Base-by-base conservation (phyloP, 805 yeast genomes). In the Cyberlindnera xishuangbannaensis region DNA sequence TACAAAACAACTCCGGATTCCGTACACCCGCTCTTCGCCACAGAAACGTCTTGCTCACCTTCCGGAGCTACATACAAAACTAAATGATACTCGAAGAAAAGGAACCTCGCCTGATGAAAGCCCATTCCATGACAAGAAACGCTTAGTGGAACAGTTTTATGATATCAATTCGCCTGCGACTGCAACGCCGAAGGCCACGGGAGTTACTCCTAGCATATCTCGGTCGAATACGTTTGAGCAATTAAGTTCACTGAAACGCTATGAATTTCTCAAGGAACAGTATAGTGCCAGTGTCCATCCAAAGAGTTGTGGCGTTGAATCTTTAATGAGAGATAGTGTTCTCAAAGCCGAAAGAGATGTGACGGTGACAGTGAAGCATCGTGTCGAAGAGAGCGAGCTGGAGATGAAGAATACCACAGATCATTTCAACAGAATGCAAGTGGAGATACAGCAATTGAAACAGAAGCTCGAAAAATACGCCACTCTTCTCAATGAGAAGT, bases 91-190 rank as follows among this genome's bases (percentile, higher is more conserved):
- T n/a, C n/a, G n/a, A n/a, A n/a, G n/a, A n/a, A n/a, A n/a, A n/a
- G n/a, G n/a, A n/a, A n/a, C n/a, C n/a, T n/a, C n/a, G n/a, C 9
- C 22, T n/a, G 34, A 33, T 5, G 37, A 37, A 12, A 22, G 25
- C 22, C 32, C 37, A 11, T 33, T 30, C 27, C 15, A 17, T 6
- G 34, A 31, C 8, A 39, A 39, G 35, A 27, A 39, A 15, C 23
- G 48, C 15, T 37, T 46, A 1, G 50, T 46, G 6, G 47, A 46
- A 15, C 50, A 46, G 36, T 46, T 46, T 27, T 46, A 44, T 20
- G 40, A 39, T 10, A 30, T 32, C 12, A 31, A 25, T 6, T 12
- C 30, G 1, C 39, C 46, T 4, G 18, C 18, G 18, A 7, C 22
- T 15, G 15, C 27, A 18, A 23, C 38, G 6, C 28, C 40, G 15